Base-by-base conservation (phyloP, 345 rosid genomes). In the Cardiospermum halicacabum region DNA sequence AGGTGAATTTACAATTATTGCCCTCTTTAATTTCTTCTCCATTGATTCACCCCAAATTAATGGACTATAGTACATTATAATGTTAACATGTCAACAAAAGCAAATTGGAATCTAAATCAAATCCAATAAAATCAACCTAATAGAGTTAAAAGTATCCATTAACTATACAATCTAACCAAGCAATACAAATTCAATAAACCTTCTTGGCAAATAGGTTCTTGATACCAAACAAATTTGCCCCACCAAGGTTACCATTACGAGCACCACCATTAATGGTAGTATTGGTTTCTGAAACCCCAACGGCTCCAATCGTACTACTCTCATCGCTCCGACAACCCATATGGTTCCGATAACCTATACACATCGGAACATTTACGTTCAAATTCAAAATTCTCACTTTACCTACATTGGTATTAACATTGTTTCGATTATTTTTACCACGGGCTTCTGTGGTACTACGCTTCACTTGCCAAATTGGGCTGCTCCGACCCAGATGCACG, bases 381-480 rank as follows among this genome's bases (percentile, higher is more conserved):
- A 84, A 48, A 59, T 82, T 84, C 76, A 77, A 64, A 1, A 71
- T 86, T 57, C 64, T 78, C 2, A 72, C 65, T 68, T 72, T 79
- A 27, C 26, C 36, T 0, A n/a, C 49, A 15, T 34, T 42, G 1
- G 19, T 55, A 13, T 13, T 50, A 13, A 56, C 47, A 11, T 26
- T 63, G 11, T 21, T 25, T 24, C 74, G 10, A 27, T 61, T 18
- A 74, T 79, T 79, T 22, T 69, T 31, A 30, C 80, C 62, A 24
- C 67, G 69, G 2, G 64, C 28, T 39, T 72, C 73, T 51, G 53
- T 28, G n/a, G 40, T 60, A 11, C 78, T 72, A 0, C 84, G 88
- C 21, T 82, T 74, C 37, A 75, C 84, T 78, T 89, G 90, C 96
- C 96, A 89, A 4, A 89, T 82, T 0, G 93, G 96, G 69, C 87